A percentile compares a stretch with the other conserved stretches of the same genome.
phyloP scores from a whole-genome alignment of 352 stramenopile genomes.

The Phytophthora syringae region DNA sequence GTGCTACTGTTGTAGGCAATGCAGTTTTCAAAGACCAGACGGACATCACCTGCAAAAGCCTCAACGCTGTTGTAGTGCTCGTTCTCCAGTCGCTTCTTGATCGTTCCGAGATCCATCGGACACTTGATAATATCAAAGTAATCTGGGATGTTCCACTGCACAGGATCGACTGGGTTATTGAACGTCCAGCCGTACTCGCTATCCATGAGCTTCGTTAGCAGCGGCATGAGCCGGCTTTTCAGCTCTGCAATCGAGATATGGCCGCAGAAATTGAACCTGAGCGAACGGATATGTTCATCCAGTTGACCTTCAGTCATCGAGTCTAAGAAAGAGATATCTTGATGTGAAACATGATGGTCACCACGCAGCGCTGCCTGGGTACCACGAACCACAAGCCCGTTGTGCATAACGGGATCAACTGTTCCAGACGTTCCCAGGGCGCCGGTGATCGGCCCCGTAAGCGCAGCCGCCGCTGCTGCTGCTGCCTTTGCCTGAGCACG shows the following conservation, averaged over 20 bases:
- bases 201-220: slow-evolving; percentile 89
- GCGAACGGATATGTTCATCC: slow-evolving; percentile 90
- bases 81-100: slow-evolving; percentile 96
- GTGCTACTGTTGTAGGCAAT: slow-evolving; percentile 91
- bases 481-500: slow-evolving; percentile 78
- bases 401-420: slow-evolving; percentile 42
- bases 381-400: slow-evolving; percentile 78
- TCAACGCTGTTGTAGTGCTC: slow-evolving; percentile 94
- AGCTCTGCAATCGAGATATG: slow-evolving; percentile 85
- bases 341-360: slow-evolving; percentile 70
- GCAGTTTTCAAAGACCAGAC: slow-evolving; percentile 90
- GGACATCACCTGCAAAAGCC: slow-evolving; percentile 87
- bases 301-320: slow-evolving; percentile 88
- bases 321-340: slow-evolving; percentile 90
- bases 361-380: slow-evolving; percentile 63
- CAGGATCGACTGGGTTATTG: slow-evolving; percentile 95
- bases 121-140: slow-evolving; percentile 95
- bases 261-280: slow-evolving; percentile 89
- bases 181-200: slow-evolving; percentile 93
- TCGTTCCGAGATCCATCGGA: slow-evolving; percentile 99
- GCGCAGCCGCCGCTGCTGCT: slow-evolving; percentile 32
- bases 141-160: slow-evolving; percentile 92
- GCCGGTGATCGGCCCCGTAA: slow-evolving; percentile 19
- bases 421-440: slow-evolving; percentile 10
- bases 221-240: slow-evolving; percentile 83